Evolutionary conservation across 306 rosid genomes (phyloP).

Genomic region (Cyamopsis tetragonoloba): DNA sequence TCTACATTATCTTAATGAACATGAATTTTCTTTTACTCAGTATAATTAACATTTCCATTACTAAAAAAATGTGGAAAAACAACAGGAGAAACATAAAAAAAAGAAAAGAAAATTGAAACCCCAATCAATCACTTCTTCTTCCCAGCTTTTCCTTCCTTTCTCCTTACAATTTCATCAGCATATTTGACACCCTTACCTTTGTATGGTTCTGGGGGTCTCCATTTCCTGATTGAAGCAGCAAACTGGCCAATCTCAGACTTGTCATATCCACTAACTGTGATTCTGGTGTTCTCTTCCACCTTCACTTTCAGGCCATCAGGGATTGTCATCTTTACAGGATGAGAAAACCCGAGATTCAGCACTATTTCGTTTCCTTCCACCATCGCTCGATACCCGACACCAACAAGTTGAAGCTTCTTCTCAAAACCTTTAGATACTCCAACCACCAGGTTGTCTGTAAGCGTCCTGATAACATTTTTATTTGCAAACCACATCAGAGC

Average conservation of each 20-base stretch:
- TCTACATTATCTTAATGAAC: conserved; percentile 12
- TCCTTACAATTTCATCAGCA: conserved; percentile 82
- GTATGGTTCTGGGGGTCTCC: conserved; percentile 99
- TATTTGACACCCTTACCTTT: conserved; percentile 97
- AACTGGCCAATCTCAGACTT: conserved; percentile 85
- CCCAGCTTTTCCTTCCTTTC: conserved; percentile 97
- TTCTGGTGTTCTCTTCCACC: conserved; percentile 89
- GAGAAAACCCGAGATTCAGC: conserved; percentile 93
- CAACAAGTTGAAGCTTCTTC: conserved; percentile 83
- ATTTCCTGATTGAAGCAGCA: conserved; percentile 83
- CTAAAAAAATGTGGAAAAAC: conserved; percentile 6
- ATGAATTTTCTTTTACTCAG: conserved; percentile 18
- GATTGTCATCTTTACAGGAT: conserved; percentile 84
- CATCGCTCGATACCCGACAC: conserved; percentile 94
- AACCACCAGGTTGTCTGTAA: conserved; percentile 81
- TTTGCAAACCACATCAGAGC: conserved; percentile 25
- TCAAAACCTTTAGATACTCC: conserved; percentile 99
- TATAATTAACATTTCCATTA: conserved; percentile 16
- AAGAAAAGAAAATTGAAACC: conserved; percentile 24
- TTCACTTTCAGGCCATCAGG: conserved; percentile 75
- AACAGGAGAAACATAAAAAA: conserved; percentile 8
- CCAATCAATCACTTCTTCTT: conserved; percentile 69
- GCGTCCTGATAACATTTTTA: conserved; percentile 58
- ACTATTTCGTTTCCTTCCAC: conserved; percentile 78
- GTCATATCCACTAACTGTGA: conserved; percentile 79